Conservation (phyloP, 805 yeast genomes). For the Ogataea trehaloabstinens region DNA sequence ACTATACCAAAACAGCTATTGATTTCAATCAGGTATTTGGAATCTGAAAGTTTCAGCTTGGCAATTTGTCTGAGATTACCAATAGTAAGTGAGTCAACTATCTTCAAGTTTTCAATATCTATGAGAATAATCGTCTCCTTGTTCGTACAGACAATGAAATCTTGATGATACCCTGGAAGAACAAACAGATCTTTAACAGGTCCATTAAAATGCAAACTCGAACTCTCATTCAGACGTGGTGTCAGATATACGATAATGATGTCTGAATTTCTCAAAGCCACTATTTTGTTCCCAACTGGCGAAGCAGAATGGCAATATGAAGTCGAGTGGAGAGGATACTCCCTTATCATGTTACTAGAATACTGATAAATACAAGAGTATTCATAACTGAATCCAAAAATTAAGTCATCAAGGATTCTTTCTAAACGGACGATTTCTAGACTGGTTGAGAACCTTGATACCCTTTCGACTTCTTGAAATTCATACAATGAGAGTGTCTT, state of each 20-base stretch:
- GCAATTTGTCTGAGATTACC: not conserved
- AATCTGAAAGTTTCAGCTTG: too few relatives aligned
- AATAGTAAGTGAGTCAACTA: not conserved
- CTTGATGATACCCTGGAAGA: conserved; percentile 1
- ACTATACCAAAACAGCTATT: conserved; percentile 1
- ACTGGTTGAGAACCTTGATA: not conserved
- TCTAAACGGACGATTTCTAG: not conserved
- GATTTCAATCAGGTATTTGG: too few relatives aligned
- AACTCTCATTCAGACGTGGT: not conserved
- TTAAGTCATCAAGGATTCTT: not conserved
- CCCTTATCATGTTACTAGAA: not conserved
- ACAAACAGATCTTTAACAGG: conserved; percentile 1
- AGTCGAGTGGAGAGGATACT: conserved; percentile 4
- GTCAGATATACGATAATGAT: not conserved
- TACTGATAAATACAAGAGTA: conserved; percentile 1
- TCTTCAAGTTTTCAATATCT: not conserved
- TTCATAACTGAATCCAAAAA: conserved; percentile 5
- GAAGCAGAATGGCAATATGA: not conserved
- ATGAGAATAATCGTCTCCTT: not conserved
- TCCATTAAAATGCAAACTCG: conserved; percentile 6
- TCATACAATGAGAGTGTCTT: not conserved
- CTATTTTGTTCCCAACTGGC: not conserved
- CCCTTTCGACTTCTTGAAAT: not conserved
- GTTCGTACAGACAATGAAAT: conserved; percentile 4
- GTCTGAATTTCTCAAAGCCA: not conserved